Percentiles rank a stretch among this genome's conserved stretches.
These are phyloP conservation scores for Amborella trichopoda DNA, from an alignment of 164 flowering plant genomes.

Conservation along the genomic window DNA sequence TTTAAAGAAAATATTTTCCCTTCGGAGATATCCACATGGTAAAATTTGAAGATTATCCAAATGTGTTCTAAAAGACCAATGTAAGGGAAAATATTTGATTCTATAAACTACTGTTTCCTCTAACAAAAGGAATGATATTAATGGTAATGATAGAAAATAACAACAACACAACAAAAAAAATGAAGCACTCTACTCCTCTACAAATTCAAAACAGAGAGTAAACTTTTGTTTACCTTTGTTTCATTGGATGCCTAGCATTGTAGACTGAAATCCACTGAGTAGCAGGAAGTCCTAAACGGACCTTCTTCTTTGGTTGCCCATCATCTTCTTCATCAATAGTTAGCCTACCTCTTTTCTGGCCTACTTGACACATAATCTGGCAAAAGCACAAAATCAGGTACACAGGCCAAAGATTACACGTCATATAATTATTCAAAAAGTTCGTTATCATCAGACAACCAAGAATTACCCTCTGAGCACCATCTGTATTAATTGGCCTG, in stretches of 20 bases:
- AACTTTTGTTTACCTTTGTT: conserved; percentile 67
- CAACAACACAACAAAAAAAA: no score
- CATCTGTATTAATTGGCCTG: conserved; percentile 80
- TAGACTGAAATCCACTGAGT: conserved; percentile 86
- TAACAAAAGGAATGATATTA: no score
- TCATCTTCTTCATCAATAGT: conserved; percentile 66
- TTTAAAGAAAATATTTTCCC: no score
- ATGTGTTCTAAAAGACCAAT: no score
- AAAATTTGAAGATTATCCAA: no score
- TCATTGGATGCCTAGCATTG: conserved; percentile 75
- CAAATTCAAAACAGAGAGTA: conserved; percentile 1
- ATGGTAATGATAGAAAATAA: no score
- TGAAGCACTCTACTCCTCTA: no score
- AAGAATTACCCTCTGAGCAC: conserved; percentile 65
- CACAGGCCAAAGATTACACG: not conserved
- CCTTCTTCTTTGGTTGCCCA: conserved; percentile 67
- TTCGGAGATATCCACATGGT: no score
- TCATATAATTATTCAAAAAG: not conserved
- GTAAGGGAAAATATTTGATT: no score
- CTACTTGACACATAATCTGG: conserved; percentile 45
- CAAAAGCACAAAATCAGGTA: not conserved
- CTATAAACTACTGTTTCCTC: no score
- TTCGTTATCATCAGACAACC: not conserved
- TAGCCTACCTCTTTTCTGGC: conserved; percentile 76
- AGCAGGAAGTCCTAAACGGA: conserved; percentile 85